These are phyloP conservation scores for Sporisorium exsertum DNA, from an alignment of 1,284 basidiomycete species.

Conservation along the genomic window DNA sequence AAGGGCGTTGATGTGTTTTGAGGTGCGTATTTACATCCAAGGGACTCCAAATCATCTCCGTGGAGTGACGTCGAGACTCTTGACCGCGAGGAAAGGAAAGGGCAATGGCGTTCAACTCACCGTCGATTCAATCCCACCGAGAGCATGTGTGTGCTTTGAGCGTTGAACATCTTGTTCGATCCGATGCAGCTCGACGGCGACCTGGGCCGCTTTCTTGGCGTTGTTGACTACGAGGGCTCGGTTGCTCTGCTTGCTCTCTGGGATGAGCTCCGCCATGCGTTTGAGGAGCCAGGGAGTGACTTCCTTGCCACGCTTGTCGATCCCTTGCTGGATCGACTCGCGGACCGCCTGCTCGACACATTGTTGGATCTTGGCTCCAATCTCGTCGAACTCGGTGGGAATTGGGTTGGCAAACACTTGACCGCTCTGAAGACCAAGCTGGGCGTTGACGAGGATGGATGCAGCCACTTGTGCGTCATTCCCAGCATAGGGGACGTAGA, in stretches of 20 bases:
- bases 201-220: slow-evolving; percentile 83
- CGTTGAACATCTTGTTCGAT: slow-evolving; percentile 68
- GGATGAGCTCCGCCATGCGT: slow-evolving; percentile 84
- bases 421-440: slow-evolving; percentile 63
- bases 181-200: slow-evolving; percentile 82
- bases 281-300: slow-evolving; percentile 94
- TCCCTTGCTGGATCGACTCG: slow-evolving; percentile 84
- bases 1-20: neutral
- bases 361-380: slow-evolving; percentile 79
- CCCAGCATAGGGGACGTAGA: slow-evolving; percentile 74
- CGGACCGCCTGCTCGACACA: slow-evolving; percentile 86
- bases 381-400: slow-evolving; percentile 79
- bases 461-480: slow-evolving; percentile 41
- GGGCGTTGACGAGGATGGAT: slow-evolving; percentile 77
- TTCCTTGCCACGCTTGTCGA: slow-evolving; percentile 86
- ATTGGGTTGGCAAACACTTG: slow-evolving; percentile 88
- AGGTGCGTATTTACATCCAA: slow-evolving; percentile 23
- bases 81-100: neutral
- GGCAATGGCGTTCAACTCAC: slow-evolving; percentile 24
- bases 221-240: slow-evolving; percentile 91
- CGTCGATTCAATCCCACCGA: slow-evolving; percentile 28
- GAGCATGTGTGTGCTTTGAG: slow-evolving; percentile 25
- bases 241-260: slow-evolving; percentile 76
- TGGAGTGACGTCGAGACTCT: too few species aligned
- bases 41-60: neutral